A percentile compares a stretch with the other conserved stretches of the same genome.
Conservation (phyloP, 805 yeast genomes). For the Ogataea methanolica region DNA sequence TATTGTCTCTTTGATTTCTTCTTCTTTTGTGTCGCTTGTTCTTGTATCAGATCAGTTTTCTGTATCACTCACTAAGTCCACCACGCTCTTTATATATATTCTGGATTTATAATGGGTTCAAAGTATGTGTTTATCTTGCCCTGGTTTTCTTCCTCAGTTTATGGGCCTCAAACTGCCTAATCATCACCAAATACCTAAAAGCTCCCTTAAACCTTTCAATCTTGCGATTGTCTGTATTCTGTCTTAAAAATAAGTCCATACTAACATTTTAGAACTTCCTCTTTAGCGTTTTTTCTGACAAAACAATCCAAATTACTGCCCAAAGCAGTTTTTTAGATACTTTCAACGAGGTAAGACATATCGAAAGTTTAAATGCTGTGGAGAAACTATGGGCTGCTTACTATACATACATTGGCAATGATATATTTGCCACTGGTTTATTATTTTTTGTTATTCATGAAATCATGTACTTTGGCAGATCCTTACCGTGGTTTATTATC, state of each 20-base stretch:
- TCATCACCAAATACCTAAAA: no score
- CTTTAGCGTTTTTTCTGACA: conserved; percentile 25
- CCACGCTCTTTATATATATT: no score
- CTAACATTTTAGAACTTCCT: neutral
- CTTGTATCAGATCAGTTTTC: no score
- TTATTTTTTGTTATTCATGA: conserved; percentile 82
- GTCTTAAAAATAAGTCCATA: neutral
- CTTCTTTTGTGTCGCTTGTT: no score
- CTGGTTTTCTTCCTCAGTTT: no score
- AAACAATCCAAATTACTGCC: conserved; percentile 18
- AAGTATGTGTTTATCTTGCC: no score
- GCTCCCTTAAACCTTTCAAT: no score
- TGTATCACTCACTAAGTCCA: no score
- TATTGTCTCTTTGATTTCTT: no score
- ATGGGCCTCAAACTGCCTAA: no score
- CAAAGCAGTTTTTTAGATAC: conserved; percentile 20
- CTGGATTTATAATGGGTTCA: no score
- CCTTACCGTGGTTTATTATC: conserved; percentile 87
- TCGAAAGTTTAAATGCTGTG: conserved; percentile 37
- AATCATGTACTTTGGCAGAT: conserved; percentile 84
- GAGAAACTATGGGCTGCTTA: conserved; percentile 88
- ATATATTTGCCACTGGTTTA: conserved; percentile 86
- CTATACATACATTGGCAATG: conserved; percentile 82
- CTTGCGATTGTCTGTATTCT: no score
- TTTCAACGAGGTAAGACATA: conserved; percentile 21